Evolutionary conservation across 164 flowering plant species (phyloP), one percentile per base, ranked within the genome.

Genomic region (Vitis rupestris): DNA sequence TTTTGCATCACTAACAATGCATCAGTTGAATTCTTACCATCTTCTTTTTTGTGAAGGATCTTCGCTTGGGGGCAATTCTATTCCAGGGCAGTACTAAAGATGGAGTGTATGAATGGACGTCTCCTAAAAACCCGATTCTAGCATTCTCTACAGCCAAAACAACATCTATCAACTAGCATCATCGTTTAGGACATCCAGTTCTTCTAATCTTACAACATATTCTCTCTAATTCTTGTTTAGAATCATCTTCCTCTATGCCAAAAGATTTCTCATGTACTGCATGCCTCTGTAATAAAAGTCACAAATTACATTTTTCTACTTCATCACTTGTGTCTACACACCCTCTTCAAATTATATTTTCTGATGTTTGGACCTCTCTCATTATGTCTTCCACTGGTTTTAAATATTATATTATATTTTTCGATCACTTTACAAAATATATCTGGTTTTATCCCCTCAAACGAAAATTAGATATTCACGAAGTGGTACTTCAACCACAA

Each of bases 381-480:
- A 23, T 23, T 23, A 23, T 23, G 23, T 23, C 23, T 23, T 23
- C 23, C 23, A 23, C 1, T 23, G 1, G 23, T 23, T 23, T 23
- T 23, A 23, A 23, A 23, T 23, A 23, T 23, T 23, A 23, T 23
- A 1, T 1, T 1, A 23, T 23, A 23, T 23, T 23, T 23, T 1
- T 23, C 1, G 23, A 23, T 23, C 23, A 23, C 23, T 23, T 23
- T 23, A 23, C 23, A 23, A 23, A 23, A 23, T 23, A 4, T 0
- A 57, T 57, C 19, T 57, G 30, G 60, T 57, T 57, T 13, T 57
- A 57, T 16, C 60, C 60, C 23, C 30, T 57, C 17, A 57, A 57
- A 57, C 0, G 19, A 0, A 57, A 57, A 57, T 57, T 0, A 9
- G 60, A 57, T 14, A 57, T 27, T 4, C n/a, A 57, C n/a, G 23